Evolutionary conservation across 2,329 filamentous ascomycete genomes (phyloP).

Genomic region (Aspergillus costaricaensis): DNA sequence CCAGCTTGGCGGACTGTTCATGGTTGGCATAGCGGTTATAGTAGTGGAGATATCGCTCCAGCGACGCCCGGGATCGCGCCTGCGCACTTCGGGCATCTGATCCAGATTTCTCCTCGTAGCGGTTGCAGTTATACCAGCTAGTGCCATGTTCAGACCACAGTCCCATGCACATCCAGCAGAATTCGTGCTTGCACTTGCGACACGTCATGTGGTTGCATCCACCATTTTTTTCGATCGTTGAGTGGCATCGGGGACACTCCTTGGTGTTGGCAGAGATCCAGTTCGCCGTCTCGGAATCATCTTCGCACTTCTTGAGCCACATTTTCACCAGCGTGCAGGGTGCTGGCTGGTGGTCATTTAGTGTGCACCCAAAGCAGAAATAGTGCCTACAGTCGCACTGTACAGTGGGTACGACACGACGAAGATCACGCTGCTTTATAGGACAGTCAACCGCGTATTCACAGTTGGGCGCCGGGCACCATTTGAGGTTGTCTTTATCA

Average conservation of each 20-base stretch:
- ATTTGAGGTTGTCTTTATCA: constrained; percentile 92
- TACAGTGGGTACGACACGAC: constrained; percentile 85
- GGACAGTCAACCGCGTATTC: constrained; percentile 86
- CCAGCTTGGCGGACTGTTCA: constrained; percentile 93
- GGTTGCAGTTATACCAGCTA: constrained; percentile 99
- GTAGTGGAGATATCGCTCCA: constrained; percentile 97
- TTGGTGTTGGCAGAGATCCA: constrained; percentile 99
- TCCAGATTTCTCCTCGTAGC: constrained; percentile 94
- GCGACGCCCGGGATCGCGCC: constrained; percentile 81
- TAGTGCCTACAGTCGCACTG: constrained; percentile 78
- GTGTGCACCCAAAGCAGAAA: constrained; percentile 94
- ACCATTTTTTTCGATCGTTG: constrained; percentile 98
- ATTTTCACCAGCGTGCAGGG: constrained; percentile 88
- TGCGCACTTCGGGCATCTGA: constrained; percentile 88
- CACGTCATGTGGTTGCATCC: constrained; percentile 99
- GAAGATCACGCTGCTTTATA: constrained; percentile 84
- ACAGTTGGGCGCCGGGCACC: constrained; percentile 98
- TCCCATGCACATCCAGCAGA: constrained; percentile 99
- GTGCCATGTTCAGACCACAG: constrained; percentile 98
- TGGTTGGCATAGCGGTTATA: constrained; percentile 99
- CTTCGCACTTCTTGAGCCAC: constrained; percentile 98
- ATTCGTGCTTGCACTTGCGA: constrained; percentile 91
- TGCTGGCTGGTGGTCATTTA: constrained; percentile 88
- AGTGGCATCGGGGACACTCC: constrained; percentile 93
- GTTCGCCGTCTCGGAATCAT: constrained; percentile 97